phyloP scores from a whole-genome alignment of 2,329 filamentous ascomycete species.

The Diaporthe ampelina region DNA sequence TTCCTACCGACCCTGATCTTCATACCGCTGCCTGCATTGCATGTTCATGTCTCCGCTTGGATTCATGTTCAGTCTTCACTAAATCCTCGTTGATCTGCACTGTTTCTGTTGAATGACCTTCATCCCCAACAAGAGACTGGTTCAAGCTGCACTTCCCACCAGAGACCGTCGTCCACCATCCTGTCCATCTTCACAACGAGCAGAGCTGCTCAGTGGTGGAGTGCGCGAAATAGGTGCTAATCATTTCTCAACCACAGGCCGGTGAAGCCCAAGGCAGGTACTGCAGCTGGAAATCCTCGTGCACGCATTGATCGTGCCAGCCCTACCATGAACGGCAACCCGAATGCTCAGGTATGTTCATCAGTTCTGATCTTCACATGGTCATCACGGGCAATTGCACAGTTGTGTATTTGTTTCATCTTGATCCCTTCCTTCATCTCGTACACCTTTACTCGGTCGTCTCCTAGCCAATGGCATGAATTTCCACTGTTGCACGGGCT shows the following conservation, averaged over 20 bases:
- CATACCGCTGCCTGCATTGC: constrained; percentile 3
- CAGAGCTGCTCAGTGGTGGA: not conserved
- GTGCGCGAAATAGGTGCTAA: constrained; percentile 36
- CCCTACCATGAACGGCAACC: constrained; percentile 69
- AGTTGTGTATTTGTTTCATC: not conserved
- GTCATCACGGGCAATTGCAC: constrained; percentile 29
- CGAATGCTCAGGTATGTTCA: constrained; percentile 67
- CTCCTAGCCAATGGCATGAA: not conserved
- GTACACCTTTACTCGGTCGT: constrained; percentile 4
- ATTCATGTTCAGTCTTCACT: not conserved
- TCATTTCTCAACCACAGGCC: constrained; percentile 65
- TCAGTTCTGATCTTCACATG: not conserved
- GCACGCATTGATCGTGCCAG: constrained; percentile 74
- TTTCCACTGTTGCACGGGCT: constrained; percentile 20
- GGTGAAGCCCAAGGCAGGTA: constrained; percentile 80
- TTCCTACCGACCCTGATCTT: not conserved
- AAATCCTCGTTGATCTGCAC: not conserved
- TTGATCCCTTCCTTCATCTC: not conserved
- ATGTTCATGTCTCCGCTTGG: not conserved
- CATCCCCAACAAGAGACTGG: not conserved
- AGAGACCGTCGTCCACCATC: not conserved
- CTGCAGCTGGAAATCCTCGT: constrained; percentile 77
- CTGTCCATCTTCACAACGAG: not conserved
- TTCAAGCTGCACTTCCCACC: not conserved
- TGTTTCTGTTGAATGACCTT: constrained; percentile 7